Evolutionary conservation across 2,329 filamentous ascomycete genomes (phyloP).

Genomic region (Colletotrichum sp.): DNA sequence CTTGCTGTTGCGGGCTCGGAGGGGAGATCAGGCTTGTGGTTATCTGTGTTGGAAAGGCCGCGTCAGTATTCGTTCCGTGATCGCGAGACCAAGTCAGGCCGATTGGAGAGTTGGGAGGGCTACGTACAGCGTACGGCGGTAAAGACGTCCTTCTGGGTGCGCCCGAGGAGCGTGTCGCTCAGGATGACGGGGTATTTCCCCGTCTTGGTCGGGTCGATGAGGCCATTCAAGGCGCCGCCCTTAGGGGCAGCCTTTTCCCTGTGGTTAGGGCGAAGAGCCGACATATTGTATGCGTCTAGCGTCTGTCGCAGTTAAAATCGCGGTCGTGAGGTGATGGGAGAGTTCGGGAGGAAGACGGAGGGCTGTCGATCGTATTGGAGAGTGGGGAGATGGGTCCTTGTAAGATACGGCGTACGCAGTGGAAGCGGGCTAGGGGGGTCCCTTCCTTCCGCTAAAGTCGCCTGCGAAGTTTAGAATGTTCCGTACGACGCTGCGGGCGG

Average conservation of each 20-base stretch:
- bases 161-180: conserved; percentile 65
- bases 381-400: conserved; percentile 11
- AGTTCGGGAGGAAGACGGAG: not conserved
- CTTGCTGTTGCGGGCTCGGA: conserved; percentile 54
- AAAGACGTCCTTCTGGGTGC: conserved; percentile 61
- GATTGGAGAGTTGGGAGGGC: not conserved
- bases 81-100: not conserved
- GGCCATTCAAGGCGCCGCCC: conserved; percentile 28
- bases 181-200: conserved; percentile 69
- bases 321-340: not conserved
- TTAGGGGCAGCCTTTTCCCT: conserved; percentile 21
- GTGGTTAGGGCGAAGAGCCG: conserved; percentile 23
- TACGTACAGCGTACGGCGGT: conserved; percentile 65
- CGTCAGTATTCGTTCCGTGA: not conserved
- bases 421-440: not conserved
- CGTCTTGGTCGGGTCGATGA: conserved; percentile 65
- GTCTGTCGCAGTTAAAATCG: not conserved
- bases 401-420: not conserved
- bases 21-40: conserved; percentile 63
- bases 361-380: conserved; percentile 7
- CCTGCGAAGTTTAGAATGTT: conserved; percentile 6
- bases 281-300: conserved; percentile 9
- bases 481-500: not conserved
- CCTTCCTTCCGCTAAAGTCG: not conserved
- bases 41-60: conserved; percentile 49